These are phyloP conservation scores for Trypanosoma conorhini DNA, from an alignment of 208 protist species.

Conservation along the genomic window DNA sequence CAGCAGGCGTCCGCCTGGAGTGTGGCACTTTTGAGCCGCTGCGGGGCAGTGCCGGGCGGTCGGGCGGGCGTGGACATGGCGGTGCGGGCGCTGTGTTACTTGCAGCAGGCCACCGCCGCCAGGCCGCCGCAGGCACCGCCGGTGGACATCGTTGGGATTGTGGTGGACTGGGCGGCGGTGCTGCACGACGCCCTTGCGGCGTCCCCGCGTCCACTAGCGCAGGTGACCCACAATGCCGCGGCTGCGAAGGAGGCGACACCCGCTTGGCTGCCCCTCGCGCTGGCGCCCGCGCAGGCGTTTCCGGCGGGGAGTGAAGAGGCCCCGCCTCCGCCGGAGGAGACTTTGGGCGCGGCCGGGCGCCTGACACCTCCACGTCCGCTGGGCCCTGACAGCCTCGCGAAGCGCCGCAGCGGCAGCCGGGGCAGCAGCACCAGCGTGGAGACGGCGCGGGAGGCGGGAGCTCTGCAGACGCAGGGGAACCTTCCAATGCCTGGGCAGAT, in stretches of 20 bases:
- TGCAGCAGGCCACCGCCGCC: not conserved
- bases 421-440: too few species aligned
- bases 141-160: constrained; percentile 1
- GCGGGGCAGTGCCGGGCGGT: not conserved
- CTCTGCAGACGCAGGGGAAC: not conserved
- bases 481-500: not conserved
- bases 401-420: too few species aligned
- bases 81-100: constrained; percentile 4
- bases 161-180: constrained; percentile 8
- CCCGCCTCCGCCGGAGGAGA: too few species aligned
- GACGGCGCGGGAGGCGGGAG: too few species aligned
- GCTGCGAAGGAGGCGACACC: not conserved
- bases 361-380: too few species aligned
- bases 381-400: too few species aligned
- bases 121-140: not conserved
- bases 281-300: too few species aligned
- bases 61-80: not conserved
- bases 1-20: constrained; percentile 9
- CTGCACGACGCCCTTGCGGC: constrained; percentile 6
- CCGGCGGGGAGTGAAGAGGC: not conserved
- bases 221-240: not conserved
- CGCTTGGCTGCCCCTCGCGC: too few species aligned
- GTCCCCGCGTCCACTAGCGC: not conserved
- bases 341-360: too few species aligned
- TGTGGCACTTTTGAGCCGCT: constrained; percentile 11